phyloP scores from a whole-genome alignment of 1,284 basidiomycete genomes.

The Fistulina hepatica region DNA sequence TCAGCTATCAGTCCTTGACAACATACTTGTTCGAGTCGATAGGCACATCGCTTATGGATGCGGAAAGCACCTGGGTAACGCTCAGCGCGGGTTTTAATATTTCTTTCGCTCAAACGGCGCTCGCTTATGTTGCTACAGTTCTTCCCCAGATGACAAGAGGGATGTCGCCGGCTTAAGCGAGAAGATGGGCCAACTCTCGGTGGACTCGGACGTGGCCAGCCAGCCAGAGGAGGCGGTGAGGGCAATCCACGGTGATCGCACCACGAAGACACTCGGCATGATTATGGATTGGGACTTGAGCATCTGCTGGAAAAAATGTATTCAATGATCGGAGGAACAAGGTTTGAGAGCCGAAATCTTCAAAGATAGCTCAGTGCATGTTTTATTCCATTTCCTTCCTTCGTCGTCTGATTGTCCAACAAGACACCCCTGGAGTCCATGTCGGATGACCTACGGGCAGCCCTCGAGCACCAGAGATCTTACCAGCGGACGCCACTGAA shows the following conservation, averaged over 20 bases:
- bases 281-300: constrained; percentile 8
- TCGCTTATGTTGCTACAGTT: too few species aligned
- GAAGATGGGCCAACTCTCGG: neutral
- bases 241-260: neutral
- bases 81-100: too few species aligned
- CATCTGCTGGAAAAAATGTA: too few species aligned
- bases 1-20: too few species aligned
- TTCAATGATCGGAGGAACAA: constrained; percentile 3
- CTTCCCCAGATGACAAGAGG: neutral
- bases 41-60: neutral
- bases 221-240: neutral
- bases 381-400: neutral
- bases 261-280: neutral
- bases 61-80: constrained; percentile 1
- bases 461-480: neutral
- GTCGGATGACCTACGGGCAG: constrained; percentile 1
- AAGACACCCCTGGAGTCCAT: constrained; percentile 9
- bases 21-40: neutral
- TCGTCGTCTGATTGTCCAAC: neutral
- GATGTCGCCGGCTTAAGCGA: neutral
- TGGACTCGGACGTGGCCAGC: neutral
- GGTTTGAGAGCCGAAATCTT: constrained; percentile 1
- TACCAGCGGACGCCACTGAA: constrained; percentile 8
- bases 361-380: neutral
- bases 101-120: too few species aligned